A percentile compares a stretch with the other conserved stretches of the same genome.
Evolutionary conservation across 2,329 filamentous ascomycete genomes (phyloP).

Genomic region (Microdochium trichocladiopsis): DNA sequence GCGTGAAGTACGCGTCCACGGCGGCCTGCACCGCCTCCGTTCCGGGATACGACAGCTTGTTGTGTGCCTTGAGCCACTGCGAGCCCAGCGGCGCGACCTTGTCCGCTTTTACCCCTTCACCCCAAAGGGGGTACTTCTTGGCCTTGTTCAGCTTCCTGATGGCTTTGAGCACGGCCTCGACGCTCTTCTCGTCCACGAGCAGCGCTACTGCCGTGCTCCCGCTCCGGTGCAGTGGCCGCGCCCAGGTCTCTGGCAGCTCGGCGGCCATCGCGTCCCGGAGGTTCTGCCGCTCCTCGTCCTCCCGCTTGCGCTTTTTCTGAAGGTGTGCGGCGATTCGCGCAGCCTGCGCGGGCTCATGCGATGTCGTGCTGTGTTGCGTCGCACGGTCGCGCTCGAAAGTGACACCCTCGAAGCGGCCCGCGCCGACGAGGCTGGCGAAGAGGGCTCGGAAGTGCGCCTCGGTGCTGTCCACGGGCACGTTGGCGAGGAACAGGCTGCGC

Average conservation of each 20-base stretch:
- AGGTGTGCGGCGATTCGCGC: constrained; percentile 27
- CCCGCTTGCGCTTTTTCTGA: constrained; percentile 46
- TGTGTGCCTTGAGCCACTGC: constrained; percentile 56
- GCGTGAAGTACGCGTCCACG: constrained; percentile 79
- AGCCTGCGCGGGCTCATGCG: constrained; percentile 36
- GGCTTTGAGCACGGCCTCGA: constrained; percentile 72
- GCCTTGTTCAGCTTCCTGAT: constrained; percentile 53
- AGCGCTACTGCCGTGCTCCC: constrained; percentile 75
- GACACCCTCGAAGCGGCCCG: constrained; percentile 71
- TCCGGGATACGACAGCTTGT: constrained; percentile 64
- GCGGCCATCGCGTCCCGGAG: constrained; percentile 49
- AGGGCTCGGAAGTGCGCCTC: constrained; percentile 68
- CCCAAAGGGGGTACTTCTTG: constrained; percentile 62
- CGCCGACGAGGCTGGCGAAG: constrained; percentile 67
- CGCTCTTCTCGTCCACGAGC: constrained; percentile 76
- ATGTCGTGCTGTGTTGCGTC: constrained; percentile 28
- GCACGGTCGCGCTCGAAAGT: constrained; percentile 57
- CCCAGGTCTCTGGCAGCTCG: constrained; percentile 66
- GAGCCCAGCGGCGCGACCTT: constrained; percentile 52
- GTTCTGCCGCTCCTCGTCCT: constrained; percentile 27
- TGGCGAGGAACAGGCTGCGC: constrained; percentile 84
- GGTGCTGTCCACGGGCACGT: constrained; percentile 79
- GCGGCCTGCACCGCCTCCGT: constrained; percentile 58
- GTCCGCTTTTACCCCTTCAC: constrained; percentile 44
- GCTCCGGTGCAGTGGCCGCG: constrained; percentile 60